Evolutionary conservation across 2,329 filamentous ascomycete species (phyloP).

Genomic region (Fusarium sp.): DNA sequence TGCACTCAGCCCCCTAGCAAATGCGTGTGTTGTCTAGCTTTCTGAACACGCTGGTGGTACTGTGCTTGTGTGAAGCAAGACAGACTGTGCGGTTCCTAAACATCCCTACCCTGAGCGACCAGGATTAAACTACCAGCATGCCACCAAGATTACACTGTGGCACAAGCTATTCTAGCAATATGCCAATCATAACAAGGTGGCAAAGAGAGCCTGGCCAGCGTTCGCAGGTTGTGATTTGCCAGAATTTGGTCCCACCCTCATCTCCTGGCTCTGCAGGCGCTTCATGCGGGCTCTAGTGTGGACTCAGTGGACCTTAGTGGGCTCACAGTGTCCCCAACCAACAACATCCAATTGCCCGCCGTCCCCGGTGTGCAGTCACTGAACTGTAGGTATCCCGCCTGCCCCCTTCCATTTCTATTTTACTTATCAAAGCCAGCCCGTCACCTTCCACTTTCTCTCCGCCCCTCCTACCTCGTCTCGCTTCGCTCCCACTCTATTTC

Average conservation of each 20-base stretch:
- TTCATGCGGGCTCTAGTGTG: conserved; percentile 27
- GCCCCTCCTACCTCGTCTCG: conserved; percentile 46
- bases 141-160: conserved; percentile 49
- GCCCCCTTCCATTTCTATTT: conserved; percentile 27
- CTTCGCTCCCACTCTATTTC: conserved; percentile 45
- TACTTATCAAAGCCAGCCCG: conserved; percentile 44
- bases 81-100: conserved; percentile 40
- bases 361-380: conserved; percentile 39
- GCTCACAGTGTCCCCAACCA: conserved; percentile 47
- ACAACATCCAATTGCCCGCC: conserved; percentile 48
- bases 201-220: conserved; percentile 44
- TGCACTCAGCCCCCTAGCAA: conserved; percentile 37
- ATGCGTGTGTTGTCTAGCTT: conserved; percentile 33
- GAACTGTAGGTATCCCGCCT: conserved; percentile 21
- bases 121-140: conserved; percentile 41
- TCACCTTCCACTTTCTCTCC: conserved; percentile 40
- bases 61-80: conserved; percentile 20
- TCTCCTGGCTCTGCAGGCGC: conserved; percentile 41
- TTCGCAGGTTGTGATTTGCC: conserved; percentile 48
- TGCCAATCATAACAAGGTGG: conserved; percentile 52
- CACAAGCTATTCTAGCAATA: conserved; percentile 38
- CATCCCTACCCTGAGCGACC: conserved; percentile 33
- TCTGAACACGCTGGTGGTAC: conserved; percentile 34
- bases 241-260: conserved; percentile 38
- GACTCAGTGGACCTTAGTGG: conserved; percentile 25